A percentile compares a stretch with the other conserved stretches of the same genome.
These are phyloP conservation scores for Skeletonema tropicum DNA, from an alignment of 108 stramenopile species.

Conservation along the genomic window DNA sequence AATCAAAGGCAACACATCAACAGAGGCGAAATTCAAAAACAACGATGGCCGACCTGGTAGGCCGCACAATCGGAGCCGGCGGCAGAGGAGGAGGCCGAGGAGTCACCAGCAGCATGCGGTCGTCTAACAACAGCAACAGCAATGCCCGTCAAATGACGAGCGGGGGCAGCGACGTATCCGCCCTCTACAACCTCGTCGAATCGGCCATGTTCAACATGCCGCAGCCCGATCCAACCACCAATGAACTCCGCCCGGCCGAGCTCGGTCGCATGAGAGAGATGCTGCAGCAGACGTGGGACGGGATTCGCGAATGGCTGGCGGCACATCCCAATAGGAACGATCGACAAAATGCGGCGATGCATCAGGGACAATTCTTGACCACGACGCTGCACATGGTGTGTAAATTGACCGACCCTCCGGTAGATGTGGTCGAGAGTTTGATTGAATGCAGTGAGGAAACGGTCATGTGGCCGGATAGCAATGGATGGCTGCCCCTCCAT, in stretches of 20 bases:
- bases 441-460: slow-evolving; percentile 60
- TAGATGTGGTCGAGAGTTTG: slow-evolving; percentile 58
- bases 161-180: slow-evolving; percentile 3
- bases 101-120: not conserved
- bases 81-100: not conserved
- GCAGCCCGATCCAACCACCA: not conserved
- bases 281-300: slow-evolving; percentile 31
- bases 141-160: not conserved
- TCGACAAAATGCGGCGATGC: slow-evolving; percentile 31
- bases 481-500: slow-evolving; percentile 84
- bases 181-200: slow-evolving; percentile 26
- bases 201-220: slow-evolving; percentile 30
- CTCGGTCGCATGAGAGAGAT: slow-evolving; percentile 14
- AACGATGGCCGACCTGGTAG: not conserved
- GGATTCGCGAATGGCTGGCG: slow-evolving; percentile 25
- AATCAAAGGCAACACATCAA: no score
- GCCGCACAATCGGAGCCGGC: not conserved
- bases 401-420: slow-evolving; percentile 63
- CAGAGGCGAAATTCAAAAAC: no score
- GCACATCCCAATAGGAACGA: slow-evolving; percentile 11
- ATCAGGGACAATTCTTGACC: slow-evolving; percentile 29
- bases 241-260: slow-evolving; percentile 17
- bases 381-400: slow-evolving; percentile 69
- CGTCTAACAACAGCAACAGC: not conserved
- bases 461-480: slow-evolving; percentile 62